These are phyloP conservation scores for Kwoniella sp. DNA, from an alignment of 768 basidiomycete genomes.

Conservation along the genomic window DNA sequence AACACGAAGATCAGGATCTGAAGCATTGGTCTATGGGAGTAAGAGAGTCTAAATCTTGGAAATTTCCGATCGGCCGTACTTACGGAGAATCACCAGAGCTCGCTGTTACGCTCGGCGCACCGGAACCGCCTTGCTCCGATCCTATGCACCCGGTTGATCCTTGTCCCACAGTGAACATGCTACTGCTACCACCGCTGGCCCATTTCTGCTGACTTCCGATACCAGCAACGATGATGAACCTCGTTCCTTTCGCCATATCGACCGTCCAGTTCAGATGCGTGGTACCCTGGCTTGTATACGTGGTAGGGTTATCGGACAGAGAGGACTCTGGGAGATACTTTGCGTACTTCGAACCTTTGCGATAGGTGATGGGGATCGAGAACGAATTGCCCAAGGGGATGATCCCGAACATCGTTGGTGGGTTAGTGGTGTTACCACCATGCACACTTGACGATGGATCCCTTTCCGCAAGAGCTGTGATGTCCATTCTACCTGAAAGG, in stretches of 20 bases:
- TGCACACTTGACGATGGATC: slow-evolving; percentile 34
- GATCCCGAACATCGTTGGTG: slow-evolving; percentile 51
- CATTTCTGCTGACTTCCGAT: slow-evolving; percentile 49
- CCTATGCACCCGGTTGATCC: slow-evolving; percentile 34
- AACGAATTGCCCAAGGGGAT: slow-evolving; percentile 51
- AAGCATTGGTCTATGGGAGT: too few species aligned
- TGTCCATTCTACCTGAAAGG: neutral
- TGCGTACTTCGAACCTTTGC: slow-evolving; percentile 28
- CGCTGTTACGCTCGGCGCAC: slow-evolving; percentile 41
- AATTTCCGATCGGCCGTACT: neutral
- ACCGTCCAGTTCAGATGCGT: slow-evolving; percentile 49
- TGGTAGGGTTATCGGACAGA: slow-evolving; percentile 42
- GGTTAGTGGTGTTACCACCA: slow-evolving; percentile 46
- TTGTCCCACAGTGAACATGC: slow-evolving; percentile 50
- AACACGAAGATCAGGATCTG: neutral
- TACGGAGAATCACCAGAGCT: slow-evolving; percentile 11
- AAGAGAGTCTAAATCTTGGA: too few species aligned
- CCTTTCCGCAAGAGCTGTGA: slow-evolving; percentile 1
- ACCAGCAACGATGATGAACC: slow-evolving; percentile 50
- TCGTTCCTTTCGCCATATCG: slow-evolving; percentile 45
- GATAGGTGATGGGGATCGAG: slow-evolving; percentile 45
- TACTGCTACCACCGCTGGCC: slow-evolving; percentile 46
- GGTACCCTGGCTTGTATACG: slow-evolving; percentile 36
- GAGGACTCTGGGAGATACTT: slow-evolving; percentile 32
- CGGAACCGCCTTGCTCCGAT: slow-evolving; percentile 10